Evolutionary conservation across 1,284 basidiomycete species (phyloP), one percentile per base, ranked within the genome.

Genomic region (Moniliophthora roreri): DNA sequence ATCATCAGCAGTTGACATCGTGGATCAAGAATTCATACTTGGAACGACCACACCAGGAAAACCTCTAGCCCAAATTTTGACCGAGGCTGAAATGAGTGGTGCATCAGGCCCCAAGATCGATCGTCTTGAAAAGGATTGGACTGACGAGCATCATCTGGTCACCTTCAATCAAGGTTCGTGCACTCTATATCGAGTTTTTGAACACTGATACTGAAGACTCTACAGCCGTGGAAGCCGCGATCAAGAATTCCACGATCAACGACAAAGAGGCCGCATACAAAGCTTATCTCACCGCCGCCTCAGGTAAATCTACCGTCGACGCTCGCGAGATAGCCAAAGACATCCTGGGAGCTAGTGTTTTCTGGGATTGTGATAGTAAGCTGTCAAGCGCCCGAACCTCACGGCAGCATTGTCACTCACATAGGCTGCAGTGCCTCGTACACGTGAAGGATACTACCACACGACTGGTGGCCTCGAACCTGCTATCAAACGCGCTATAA

Each of bases 401-500:
- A 13, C 32, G 51, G 11, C 45, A 57, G 6, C 52, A 34, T 35
- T 50, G 44, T 40, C 38, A 37, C 28, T 41, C 16, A 32, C 20
- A 5, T 32, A 10, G 28, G 56, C 48, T n/a, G n/a, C 55, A 87
- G 91, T 87, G 49, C 92, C 94, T 6, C 83, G 94, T 37, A 97
- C 94, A 2, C 82, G 88, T 41, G 94, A 97, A 71, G 94, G 94
- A 13, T 96, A 95, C 71, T 93, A 95, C 67, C 92, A 93, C 69
- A 93, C 87, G 67, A 85, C 85, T 21, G 86, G 91, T n/a, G 93
- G 94, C 35, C 74, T 93, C 46, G 84, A 84, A 72, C 81, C 90
- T 4, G 93, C 93, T n/a, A 83, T 93, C 66, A 87, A 87, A 63
- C 88, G 94, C 50, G 84, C 87, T 13, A 79, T 89, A 59, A 80